Evolutionary conservation across 257 asterid genomes (phyloP).

Genomic region (Nicotiana undulata): DNA sequence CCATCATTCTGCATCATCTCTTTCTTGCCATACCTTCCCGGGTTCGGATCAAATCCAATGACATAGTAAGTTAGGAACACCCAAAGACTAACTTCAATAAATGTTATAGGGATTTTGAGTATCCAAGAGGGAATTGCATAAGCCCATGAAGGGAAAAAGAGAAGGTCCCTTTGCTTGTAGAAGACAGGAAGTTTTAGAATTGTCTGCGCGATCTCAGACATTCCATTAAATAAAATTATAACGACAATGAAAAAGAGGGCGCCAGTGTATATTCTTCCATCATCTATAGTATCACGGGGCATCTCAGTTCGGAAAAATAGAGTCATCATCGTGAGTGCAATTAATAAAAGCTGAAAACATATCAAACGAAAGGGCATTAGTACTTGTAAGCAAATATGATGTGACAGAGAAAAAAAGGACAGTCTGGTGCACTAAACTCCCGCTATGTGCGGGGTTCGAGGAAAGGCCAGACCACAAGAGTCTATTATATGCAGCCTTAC

Average conservation of each 20-base stretch:
- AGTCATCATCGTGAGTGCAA: slow-evolving; percentile 36
- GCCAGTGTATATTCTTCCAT: slow-evolving; percentile 48
- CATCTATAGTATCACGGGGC: slow-evolving; percentile 16
- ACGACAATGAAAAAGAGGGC: slow-evolving; percentile 40
- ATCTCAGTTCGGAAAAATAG: slow-evolving; percentile 57
- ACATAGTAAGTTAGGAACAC: slow-evolving; percentile 50
- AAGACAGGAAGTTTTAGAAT: slow-evolving; percentile 58
- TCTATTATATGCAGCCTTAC: no score
- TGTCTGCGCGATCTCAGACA: slow-evolving; percentile 47
- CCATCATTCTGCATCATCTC: background rate
- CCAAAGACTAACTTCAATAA: slow-evolving; percentile 49
- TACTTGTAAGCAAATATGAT: background rate
- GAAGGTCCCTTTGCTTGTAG: slow-evolving; percentile 56
- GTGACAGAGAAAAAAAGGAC: background rate
- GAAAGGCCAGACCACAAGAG: no score
- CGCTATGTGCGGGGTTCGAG: no score
- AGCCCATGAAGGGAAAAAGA: slow-evolving; percentile 58
- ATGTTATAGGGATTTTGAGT: slow-evolving; percentile 44
- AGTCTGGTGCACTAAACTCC: no score
- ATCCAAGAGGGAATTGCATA: slow-evolving; percentile 58
- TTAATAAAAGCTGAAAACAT: slow-evolving; percentile 29
- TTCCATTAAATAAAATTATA: slow-evolving; percentile 50
- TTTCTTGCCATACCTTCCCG: slow-evolving; percentile 32
- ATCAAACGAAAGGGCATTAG: background rate
- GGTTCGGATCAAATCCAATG: slow-evolving; percentile 63